A percentile compares a stretch with the other conserved stretches of the same genome.
phyloP scores from a whole-genome alignment of 1,284 basidiomycete species.

The Pyrrhoderma lamaoense region DNA sequence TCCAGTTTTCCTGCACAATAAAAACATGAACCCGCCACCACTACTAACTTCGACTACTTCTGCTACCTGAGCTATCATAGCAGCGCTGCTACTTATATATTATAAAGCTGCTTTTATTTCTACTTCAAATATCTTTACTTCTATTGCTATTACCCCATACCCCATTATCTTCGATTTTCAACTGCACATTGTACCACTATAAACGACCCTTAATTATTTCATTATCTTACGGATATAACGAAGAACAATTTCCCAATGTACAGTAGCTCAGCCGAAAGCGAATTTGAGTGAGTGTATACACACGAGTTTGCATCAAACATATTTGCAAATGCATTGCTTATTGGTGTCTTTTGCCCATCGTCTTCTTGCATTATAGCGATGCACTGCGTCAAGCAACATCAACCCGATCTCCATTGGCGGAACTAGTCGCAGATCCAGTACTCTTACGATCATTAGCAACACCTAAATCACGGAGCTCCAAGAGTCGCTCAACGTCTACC shows the following conservation, averaged over 20 bases:
- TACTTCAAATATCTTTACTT: no score
- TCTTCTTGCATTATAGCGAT: conserved; percentile 1
- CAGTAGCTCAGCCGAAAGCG: neutral
- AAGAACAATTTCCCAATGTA: no score
- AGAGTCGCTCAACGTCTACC: conserved; percentile 1
- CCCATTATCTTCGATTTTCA: no score
- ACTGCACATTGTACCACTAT: no score
- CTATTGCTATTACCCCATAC: no score
- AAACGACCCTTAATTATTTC: no score
- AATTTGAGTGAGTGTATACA: neutral
- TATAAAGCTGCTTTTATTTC: no score
- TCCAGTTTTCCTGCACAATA: no score
- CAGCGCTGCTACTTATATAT: no score
- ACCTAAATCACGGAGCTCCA: neutral
- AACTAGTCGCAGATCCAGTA: conserved; percentile 16
- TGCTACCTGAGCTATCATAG: no score
- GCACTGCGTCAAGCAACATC: conserved; percentile 14
- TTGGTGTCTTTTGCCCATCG: neutral
- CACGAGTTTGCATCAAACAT: neutral
- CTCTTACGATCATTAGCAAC: conserved; percentile 13
- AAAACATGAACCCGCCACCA: neutral
- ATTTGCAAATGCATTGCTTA: neutral
- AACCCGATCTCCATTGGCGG: conserved; percentile 14
- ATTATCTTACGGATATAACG: no score
- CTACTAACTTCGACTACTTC: neutral